Base-by-base conservation (phyloP, 1,284 basidiomycete species). In the Microbotryum scabiosae region DNA sequence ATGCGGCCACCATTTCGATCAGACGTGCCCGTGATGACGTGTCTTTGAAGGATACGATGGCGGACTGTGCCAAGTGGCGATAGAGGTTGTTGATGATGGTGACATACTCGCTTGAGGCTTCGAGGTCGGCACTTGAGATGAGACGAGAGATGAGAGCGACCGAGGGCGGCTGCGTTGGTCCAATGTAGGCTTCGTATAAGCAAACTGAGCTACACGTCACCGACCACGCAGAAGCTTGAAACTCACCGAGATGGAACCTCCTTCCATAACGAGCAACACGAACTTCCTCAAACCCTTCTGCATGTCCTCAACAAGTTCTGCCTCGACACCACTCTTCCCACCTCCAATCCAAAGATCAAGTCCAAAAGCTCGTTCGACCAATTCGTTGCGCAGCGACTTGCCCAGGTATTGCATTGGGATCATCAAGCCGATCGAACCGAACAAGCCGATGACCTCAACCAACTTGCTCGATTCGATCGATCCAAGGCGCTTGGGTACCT, bases 351-450 rank as follows among this genome's bases (percentile, higher is more conserved):
- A 62, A 3, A 65, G 23, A 43, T 67, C 66, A 7, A 65, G 54
- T 4, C 54, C 59, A 1, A 67, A 45, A 0, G 63, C 66, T 3
- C 55, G 32, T 4, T 65, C 63, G 0, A 56, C 46, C 1, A 67
- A 47, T 14, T 61, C 47, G 3, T 26, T 23, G 2, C 63, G 56
- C 5, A 41, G 48, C 10, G 41, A 46, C 18, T 53, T 56, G 36
- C 41, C 49, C 30, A 65, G 48, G 52, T 59, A 67, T 26, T 67
- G 63, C 36, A 59, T 47, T 4, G 66, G 66, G 5, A 67, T 26
- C 30, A 36, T 14, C 9, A 30, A 26, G 3, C 49, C 49, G 21
- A 63, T 26, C 1, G 44, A 18, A 0, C 46, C 20, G 46, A 61
- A 59, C 14, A 50, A 49, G 43, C 25, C 46, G 2, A 46, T 46